Evolutionary conservation across 176 grass and related monocot genomes (phyloP), one percentile per base, ranked within the genome.

Genomic region (Bonia amplexicaulis): DNA sequence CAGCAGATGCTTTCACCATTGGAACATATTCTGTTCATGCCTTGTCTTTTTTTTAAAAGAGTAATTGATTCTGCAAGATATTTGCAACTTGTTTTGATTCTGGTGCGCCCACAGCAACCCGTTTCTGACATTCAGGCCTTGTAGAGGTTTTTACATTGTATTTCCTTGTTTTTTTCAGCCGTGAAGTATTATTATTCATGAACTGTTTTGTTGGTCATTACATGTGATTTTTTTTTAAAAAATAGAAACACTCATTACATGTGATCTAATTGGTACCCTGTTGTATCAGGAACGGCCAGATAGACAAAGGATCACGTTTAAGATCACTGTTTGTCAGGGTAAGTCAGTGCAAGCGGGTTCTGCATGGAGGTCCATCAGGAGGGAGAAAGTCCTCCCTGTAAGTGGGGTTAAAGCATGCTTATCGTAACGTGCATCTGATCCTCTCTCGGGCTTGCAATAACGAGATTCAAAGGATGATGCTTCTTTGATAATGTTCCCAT

Each of bases 361-460:
- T 49, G 51, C 76, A 64, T 59, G 55, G 44, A 77, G 71, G 71
- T 81, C 33, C 25, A 79, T 16, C 40, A 74, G 52, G 54, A 58
- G 59, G 46, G 39, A 40, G 59, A 8, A 72, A 79, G 40, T 73
- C 73, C 78, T 83, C 49, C 25, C 41, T 83, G 76, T 16, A 26
- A 31, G 75, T 72, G 59, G 83, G 74, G 80, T 58, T 90, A 79
- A 85, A 90, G 89, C 71, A 25, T 14, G 89, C 59, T 90, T 90
- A 79, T 87, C 31, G 1, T 87, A 80, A 60, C 16, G 33, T 69
- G 89, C 85, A 90, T 90, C 89, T 6, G 80, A 87, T 90, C 89
- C 63, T 84, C 63, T 84, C 41, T 69, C 1, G 20, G 8, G 59
- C 60, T 15, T 74, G 79, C 27, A 45, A 78, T 73, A 58, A 71